Base-by-base conservation (phyloP, 208 protist genomes). In the Leishmania guyanensis region DNA sequence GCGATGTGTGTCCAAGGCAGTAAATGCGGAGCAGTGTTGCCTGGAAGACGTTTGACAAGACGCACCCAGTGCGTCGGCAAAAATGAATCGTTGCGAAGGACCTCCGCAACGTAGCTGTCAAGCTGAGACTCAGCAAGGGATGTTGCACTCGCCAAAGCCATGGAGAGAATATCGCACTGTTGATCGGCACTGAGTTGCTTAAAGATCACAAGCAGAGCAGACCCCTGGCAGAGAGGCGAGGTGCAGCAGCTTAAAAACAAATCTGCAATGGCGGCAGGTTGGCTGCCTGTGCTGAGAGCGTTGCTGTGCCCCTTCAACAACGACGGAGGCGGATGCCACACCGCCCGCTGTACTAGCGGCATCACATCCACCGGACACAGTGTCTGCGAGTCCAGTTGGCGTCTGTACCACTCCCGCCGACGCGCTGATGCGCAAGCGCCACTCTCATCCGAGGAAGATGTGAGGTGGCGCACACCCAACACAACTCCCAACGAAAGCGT, bases 221-320 rank as follows among this genome's bases (percentile, higher is more conserved):
- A 56, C 46, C 9, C 53, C 48, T 86, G 65, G 43, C 77, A 86
- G 20, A 76, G 48, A 5, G 82, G 43, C 16, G 78, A 79, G 29
- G 36, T 20, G 50, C 78, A 86, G 74, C 82, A 86, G 78, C 78
- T 82, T 22, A 82, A 39, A 82, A 86, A 86, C 6, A 77, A 48
- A 26, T 82, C 82, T 36, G 74, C 43, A n/a, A 79, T 86, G 33
- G 68, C 77, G 26, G 66, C 81, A 3, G 26, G n/a, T 51, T 62
- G 48, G 12, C 48, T 22, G 43, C 71, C 29, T 54, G 29, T 43
- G 74, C 56, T 65, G 36, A n/a, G 39, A 20, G 56, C 17, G 26
- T 10, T n/a, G 1, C 17, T 4, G 29, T 50, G n/a, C 72, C 50
- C 53, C 16, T 64, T 20, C 29, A 53, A 64, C 10, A 58, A 0